Percentiles rank a stretch among this genome's conserved stretches.
Evolutionary conservation across 2,329 filamentous ascomycete genomes (phyloP).

Genomic region (Thyridium curvatum): DNA sequence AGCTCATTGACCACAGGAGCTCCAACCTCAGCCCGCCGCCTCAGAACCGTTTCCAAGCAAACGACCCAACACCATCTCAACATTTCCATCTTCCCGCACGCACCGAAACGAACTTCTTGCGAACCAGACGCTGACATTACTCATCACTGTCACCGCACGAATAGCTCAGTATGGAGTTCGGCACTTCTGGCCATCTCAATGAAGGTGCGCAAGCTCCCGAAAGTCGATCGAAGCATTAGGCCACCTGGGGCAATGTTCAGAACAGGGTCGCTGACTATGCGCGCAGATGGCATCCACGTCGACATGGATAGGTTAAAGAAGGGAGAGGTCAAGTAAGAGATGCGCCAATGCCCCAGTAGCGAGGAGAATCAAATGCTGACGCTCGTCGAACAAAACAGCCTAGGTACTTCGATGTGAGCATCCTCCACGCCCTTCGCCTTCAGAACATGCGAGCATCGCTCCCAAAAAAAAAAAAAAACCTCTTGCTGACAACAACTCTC

Average conservation of each 20-base stretch:
- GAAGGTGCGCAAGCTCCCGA: constrained; percentile 42
- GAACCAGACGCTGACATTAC: too few relatives aligned
- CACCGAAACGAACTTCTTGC: too few relatives aligned
- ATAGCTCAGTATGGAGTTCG: constrained; percentile 51
- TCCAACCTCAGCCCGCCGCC: constrained; percentile 20
- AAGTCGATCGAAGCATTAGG: constrained; percentile 5
- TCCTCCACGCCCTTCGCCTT: constrained; percentile 14
- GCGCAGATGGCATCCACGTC: constrained; percentile 91
- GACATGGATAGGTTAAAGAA: constrained; percentile 99
- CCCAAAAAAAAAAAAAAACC: constrained; percentile 1
- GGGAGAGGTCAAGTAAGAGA: constrained; percentile 94
- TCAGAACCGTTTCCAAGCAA: too few relatives aligned
- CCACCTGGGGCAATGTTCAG: not conserved
- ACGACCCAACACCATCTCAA: too few relatives aligned
- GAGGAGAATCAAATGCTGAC: constrained; percentile 19
- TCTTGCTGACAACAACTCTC: constrained; percentile 14
- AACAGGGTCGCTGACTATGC: constrained; percentile 14
- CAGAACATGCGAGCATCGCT: constrained; percentile 1
- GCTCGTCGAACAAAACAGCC: constrained; percentile 41
- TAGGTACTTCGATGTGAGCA: constrained; percentile 90
- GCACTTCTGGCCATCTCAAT: constrained; percentile 54
- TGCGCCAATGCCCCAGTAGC: not conserved
- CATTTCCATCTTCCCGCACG: too few relatives aligned
- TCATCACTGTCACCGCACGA: too few relatives aligned
- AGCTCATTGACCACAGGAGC: constrained; percentile 25